phyloP scores from a whole-genome alignment of 164 flowering plant species.

The Euptelea pleiosperma region DNA sequence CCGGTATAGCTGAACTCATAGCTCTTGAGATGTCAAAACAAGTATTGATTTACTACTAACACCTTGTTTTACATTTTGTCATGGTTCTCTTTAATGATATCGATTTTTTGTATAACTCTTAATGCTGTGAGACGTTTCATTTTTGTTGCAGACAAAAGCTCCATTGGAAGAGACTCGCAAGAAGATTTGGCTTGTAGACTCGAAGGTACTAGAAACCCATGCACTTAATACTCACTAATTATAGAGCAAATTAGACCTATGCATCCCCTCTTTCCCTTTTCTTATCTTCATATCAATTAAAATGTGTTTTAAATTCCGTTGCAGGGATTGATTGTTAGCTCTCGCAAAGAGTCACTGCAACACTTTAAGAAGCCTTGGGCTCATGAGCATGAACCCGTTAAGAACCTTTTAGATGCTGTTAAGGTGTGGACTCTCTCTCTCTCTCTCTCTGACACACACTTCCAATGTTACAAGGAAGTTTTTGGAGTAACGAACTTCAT shows the following conservation, averaged over 20 bases:
- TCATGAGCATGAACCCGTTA: constrained; percentile 87
- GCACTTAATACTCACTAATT: background rate
- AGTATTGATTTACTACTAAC: constrained; percentile 29
- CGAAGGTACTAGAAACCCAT: constrained; percentile 52
- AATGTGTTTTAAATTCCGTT: constrained; percentile 8
- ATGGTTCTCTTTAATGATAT: background rate
- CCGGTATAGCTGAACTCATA: constrained; percentile 92
- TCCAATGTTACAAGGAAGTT: background rate
- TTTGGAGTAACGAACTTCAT: background rate
- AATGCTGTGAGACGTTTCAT: background rate
- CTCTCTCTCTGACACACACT: background rate
- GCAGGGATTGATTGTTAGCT: constrained; percentile 87
- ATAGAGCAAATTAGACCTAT: background rate
- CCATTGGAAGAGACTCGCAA: constrained; percentile 78
- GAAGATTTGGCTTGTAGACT: constrained; percentile 93
- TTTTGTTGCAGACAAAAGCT: constrained; percentile 55
- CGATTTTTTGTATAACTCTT: background rate
- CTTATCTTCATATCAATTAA: background rate
- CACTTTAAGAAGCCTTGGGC: constrained; percentile 99
- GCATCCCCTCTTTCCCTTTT: background rate
- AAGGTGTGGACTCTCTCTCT: constrained; percentile 44
- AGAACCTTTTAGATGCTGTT: constrained; percentile 67
- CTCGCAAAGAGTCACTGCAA: constrained; percentile 77
- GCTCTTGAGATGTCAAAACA: constrained; percentile 83
- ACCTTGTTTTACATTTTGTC: background rate